These are phyloP conservation scores for Volvox reticuliferus DNA, from an alignment of 139 green algal species.

Conservation along the genomic window DNA sequence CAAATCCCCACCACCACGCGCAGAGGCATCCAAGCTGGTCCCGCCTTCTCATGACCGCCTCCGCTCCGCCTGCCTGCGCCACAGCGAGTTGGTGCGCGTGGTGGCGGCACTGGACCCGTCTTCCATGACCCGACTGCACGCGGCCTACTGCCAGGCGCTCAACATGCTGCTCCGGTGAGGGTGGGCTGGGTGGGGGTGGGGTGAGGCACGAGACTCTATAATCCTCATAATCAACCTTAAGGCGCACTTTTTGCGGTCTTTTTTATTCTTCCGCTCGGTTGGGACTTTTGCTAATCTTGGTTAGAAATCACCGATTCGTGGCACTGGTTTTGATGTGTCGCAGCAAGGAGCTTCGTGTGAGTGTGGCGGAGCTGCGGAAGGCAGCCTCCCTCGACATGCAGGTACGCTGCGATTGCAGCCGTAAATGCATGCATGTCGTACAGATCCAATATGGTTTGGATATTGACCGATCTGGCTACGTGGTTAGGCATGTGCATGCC, in stretches of 20 bases:
- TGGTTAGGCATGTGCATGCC: too few species aligned
- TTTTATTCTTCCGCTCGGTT: not conserved
- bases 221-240: too few species aligned
- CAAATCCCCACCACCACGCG: not conserved
- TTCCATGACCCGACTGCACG: conserved; percentile 31
- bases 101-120: conserved; percentile 49
- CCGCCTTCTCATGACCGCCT: conserved; percentile 43
- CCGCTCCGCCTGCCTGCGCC: conserved; percentile 14
- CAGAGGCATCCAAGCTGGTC: conserved; percentile 26
- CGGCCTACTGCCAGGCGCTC: not conserved
- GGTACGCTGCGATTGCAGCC: not conserved
- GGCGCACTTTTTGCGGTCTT: too few species aligned
- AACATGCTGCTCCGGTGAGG: conserved; percentile 50
- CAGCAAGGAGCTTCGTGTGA: conserved; percentile 48
- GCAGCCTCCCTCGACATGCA: conserved; percentile 25
- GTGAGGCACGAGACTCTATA: not conserved
- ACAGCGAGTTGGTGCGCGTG: conserved; percentile 42
- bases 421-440: too few species aligned
- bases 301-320: not conserved
- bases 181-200: not conserved
- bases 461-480: too few species aligned
- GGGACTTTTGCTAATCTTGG: not conserved
- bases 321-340: not conserved
- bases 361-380: conserved; percentile 44
- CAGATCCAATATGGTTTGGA: too few species aligned